Evolutionary conservation across 2,329 filamentous ascomycete genomes (phyloP), one percentile per base, ranked within the genome.

Genomic region (Colletotrichum tofieldiae): DNA sequence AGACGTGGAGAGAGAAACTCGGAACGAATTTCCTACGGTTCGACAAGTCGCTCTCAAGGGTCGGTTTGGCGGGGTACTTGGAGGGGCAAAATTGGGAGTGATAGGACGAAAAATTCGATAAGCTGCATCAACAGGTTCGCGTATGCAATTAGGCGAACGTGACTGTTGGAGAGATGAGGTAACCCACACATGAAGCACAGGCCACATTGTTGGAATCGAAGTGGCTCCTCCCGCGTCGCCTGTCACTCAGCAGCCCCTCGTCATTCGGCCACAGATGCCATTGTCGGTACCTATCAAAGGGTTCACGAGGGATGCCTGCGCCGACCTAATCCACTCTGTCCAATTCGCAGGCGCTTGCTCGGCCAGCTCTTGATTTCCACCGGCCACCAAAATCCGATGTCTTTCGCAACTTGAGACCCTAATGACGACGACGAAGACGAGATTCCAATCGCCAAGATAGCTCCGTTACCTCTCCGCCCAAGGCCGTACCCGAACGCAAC

Each of bases 281-380:
- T 52, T 56, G n/a, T 56, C 11, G 54, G 51, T 70, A 51, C 65
- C 60, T 58, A 56, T 23, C 47, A 62, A 64, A 70, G 70, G 70
- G 66, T 55, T 72, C 66, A 60, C 16, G 70, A 72, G 65, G 70
- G 70, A 72, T 72, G 70, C 60, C 70, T 72, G 59, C 70, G 70
- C 66, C 65, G 66, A 70, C 66, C 65, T 72, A 65, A 65, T 70
- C n/a, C 66, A 72, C 63, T 72, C 60, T 72, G 66, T 70, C 59
- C 66, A 72, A 61, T 55, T 72, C 60, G 58, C 47, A 72, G 45
- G 66, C 66, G 60, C 59, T 68, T 51, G 65, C 58, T 72, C 54
- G 70, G 54, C 66, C 66, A 65, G 70, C 66, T 70, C 23, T 60
- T 54, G 32, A 65, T 56, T 49, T 14, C 55, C 29, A 47, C 66